Evolutionary conservation across 306 rosid species (phyloP), one percentile per base, ranked within the genome.

Genomic region (Carpinus viminea): DNA sequence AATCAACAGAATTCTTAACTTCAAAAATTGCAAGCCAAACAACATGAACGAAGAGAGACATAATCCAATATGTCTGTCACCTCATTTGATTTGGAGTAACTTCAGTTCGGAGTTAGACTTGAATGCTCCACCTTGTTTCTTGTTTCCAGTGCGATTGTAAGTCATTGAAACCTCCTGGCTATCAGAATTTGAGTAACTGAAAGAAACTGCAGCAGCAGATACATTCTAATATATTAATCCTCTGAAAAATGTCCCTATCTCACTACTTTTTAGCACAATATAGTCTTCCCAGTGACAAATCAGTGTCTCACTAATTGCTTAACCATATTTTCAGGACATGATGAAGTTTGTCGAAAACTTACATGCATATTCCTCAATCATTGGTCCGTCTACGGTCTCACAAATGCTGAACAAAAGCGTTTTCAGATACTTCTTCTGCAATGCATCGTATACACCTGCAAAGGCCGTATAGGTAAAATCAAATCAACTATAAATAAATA

Each of bases 351-450:
- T 54, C 75, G 72, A 74, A 85, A 53, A 28, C 93, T 88, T 87
- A 92, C 97, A 95, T 65, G 97, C 86, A 80, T 95, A 92, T 88
- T 95, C 98, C 93, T 95, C 97, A 81, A 95, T 87, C 97, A 92
- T 92, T 1, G 98, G 95, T 73, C 98, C 98, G 72, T 95, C 98
- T 17, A 88, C 75, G 20, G 91, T 77, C 79, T 92, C 93, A 47
- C 97, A 95, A 76, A 92, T 95, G 41, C 93, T 91, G 80, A 92
- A 91, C 77, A 95, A 79, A 79, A 95, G 98, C 28, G 95, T 88
- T 84, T 92, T 92, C 77, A 92, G 85, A 85, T 95, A 95, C 76
- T 88, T 92, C 89, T 87, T 90, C 89, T 88, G 97, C 69, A 92
- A 72, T 26, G 97, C 98, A 78, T 95, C 98, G 59, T 95, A 92